phyloP scores from a whole-genome alignment of 2,329 filamentous ascomycete genomes.

The Paecilomyces sp. region DNA sequence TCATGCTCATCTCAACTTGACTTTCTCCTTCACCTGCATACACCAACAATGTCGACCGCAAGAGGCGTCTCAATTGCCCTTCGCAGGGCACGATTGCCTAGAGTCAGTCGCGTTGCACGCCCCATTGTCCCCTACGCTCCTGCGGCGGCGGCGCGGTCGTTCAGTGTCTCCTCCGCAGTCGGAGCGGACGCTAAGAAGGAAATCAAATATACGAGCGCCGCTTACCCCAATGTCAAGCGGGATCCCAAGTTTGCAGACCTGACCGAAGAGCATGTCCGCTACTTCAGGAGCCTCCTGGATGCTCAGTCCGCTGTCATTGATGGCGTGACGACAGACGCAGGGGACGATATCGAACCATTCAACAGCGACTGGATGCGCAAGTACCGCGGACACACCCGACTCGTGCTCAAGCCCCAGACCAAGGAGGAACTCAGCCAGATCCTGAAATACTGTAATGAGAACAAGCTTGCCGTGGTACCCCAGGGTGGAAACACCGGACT shows the following conservation, averaged over 20 bases:
- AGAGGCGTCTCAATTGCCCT: conserved; percentile 19
- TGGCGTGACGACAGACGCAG: conserved; percentile 65
- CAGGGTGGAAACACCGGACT: conserved; percentile 96
- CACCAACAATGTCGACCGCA: neutral
- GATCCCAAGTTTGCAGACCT: conserved; percentile 65
- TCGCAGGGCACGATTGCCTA: conserved; percentile 25
- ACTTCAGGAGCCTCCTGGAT: conserved; percentile 76
- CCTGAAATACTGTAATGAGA: conserved; percentile 89
- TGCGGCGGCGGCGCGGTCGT: conserved; percentile 17
- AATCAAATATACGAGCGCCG: conserved; percentile 74
- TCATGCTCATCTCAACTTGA: neutral
- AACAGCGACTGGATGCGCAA: conserved; percentile 99
- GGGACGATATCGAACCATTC: conserved; percentile 80
- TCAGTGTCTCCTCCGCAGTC: conserved; percentile 20
- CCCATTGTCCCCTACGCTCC: conserved; percentile 13
- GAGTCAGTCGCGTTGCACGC: conserved; percentile 15
- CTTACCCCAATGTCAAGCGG: conserved; percentile 70
- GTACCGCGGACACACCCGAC: conserved; percentile 80
- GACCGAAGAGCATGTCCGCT: conserved; percentile 69
- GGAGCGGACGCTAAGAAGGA: conserved; percentile 21
- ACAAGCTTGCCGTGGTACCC: conserved; percentile 85
- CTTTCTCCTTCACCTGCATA: neutral
- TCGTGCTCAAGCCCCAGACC: conserved; percentile 78
- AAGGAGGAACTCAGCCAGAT: conserved; percentile 88
- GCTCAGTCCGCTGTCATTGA: conserved; percentile 75